Conservation (phyloP, 495 filamentous ascomycete genomes). For the Cairneyella variabilis region DNA sequence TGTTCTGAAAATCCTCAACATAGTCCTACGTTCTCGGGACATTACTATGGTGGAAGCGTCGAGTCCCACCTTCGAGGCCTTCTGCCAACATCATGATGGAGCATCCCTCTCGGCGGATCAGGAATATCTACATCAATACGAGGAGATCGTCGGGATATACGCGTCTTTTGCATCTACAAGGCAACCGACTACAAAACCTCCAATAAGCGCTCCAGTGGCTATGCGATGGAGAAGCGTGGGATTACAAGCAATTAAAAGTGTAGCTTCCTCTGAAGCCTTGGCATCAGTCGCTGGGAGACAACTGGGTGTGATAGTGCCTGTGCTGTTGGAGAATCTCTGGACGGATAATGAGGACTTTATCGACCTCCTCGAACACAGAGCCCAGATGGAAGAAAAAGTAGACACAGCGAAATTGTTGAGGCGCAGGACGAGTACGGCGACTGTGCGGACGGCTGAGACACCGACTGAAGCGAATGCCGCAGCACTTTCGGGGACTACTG, state of each 20-base stretch:
- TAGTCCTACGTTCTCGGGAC: constrained; percentile 73
- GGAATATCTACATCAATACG: constrained; percentile 76
- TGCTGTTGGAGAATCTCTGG: constrained; percentile 81
- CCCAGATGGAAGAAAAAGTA: constrained; percentile 58
- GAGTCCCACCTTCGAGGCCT: constrained; percentile 74
- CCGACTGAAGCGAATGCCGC: constrained; percentile 62
- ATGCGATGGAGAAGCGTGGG: constrained; percentile 81
- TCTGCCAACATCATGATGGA: constrained; percentile 77
- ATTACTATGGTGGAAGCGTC: constrained; percentile 88
- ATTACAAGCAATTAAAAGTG: constrained; percentile 70
- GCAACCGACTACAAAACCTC: constrained; percentile 38
- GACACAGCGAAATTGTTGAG: constrained; percentile 55
- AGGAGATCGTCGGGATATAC: constrained; percentile 71
- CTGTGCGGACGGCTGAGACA: constrained; percentile 67
- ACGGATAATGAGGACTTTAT: constrained; percentile 69
- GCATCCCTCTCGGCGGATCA: constrained; percentile 76
- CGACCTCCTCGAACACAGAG: constrained; percentile 53
- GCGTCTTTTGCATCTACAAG: constrained; percentile 69
- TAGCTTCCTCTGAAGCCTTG: constrained; percentile 74
- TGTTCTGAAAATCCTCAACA: constrained; percentile 73
- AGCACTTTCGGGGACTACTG: constrained; percentile 67
- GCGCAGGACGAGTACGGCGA: constrained; percentile 73
- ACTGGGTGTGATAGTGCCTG: constrained; percentile 69
- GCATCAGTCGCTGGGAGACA: constrained; percentile 69
- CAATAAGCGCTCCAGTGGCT: constrained; percentile 65